These are phyloP conservation scores for Lichtheimia corymbifera DNA, from an alignment of 371 early-diverging fungal genomes.

Conservation along the genomic window DNA sequence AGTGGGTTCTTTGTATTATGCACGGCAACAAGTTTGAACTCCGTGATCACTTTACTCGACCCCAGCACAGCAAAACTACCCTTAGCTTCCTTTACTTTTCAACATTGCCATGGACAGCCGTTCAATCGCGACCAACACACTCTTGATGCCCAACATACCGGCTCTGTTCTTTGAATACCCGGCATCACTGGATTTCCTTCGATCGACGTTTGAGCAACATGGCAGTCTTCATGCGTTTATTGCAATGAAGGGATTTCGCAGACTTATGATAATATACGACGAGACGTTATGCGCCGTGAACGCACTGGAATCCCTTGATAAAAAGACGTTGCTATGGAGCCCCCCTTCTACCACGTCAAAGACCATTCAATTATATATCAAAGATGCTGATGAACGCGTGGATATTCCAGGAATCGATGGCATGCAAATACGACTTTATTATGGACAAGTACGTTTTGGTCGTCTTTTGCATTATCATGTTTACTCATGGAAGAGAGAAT, in stretches of 20 bases:
- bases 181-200: slow-evolving; percentile 37
- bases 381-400: no score
- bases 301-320: slow-evolving; percentile 33
- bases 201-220: slow-evolving; percentile 42
- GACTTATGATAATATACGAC: slow-evolving; percentile 60
- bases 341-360: no score
- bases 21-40: no score
- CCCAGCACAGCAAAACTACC: no score
- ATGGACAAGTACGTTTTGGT: slow-evolving; percentile 52
- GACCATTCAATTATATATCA: no score
- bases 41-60: no score
- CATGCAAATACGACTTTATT: slow-evolving; percentile 54
- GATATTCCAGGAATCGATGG: no score
- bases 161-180: slow-evolving; percentile 43
- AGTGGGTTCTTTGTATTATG: no score
- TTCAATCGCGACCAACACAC: slow-evolving; percentile 57
- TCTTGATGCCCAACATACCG: slow-evolving; percentile 58
- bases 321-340: slow-evolving; percentile 24
- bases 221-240: slow-evolving; percentile 57
- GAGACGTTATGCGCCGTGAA: slow-evolving; percentile 36
- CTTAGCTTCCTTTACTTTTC: no score
- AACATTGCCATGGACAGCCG: slow-evolving; percentile 12
- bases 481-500: background rate
- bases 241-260: slow-evolving; percentile 61
- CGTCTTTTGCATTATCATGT: no score